Conservation (phyloP, 768 basidiomycete genomes). For the Lactifluus rugatus region DNA sequence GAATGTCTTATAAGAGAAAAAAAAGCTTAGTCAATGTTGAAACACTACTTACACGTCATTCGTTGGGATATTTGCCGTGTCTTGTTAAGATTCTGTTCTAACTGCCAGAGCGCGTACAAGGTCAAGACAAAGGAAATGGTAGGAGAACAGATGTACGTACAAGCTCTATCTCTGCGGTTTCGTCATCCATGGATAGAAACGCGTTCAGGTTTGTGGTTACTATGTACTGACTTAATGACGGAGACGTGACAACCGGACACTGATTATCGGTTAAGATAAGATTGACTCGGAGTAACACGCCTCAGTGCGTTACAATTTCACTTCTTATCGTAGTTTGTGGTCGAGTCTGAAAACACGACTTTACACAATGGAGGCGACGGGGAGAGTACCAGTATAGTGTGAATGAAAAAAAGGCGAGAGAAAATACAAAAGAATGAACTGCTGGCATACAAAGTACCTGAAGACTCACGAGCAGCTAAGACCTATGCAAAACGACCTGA, state of each 20-base stretch:
- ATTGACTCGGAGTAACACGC: neutral
- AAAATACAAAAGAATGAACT: too few relatives aligned
- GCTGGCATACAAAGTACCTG: too few relatives aligned
- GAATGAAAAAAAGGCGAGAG: too few relatives aligned
- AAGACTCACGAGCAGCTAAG: too few relatives aligned
- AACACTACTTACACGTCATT: constrained; percentile 67
- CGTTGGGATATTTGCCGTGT: constrained; percentile 76
- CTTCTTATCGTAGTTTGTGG: too few relatives aligned
- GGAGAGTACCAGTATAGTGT: too few relatives aligned
- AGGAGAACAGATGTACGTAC: neutral
- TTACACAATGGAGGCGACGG: too few relatives aligned
- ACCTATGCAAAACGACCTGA: too few relatives aligned
- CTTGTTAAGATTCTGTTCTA: constrained; percentile 83
- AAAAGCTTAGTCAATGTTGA: neutral
- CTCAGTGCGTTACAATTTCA: too few relatives aligned
- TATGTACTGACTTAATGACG: too few relatives aligned
- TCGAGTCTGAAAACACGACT: too few relatives aligned
- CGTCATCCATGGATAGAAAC: constrained; percentile 38
- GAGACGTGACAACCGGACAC: too few relatives aligned
- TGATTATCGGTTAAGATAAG: neutral
- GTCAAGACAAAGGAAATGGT: neutral
- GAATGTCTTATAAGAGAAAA: constrained; percentile 23
- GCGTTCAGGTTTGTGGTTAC: neutral
- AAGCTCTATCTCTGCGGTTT: constrained; percentile 61
- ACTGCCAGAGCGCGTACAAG: constrained; percentile 30